phyloP scores from a whole-genome alignment of 1,284 basidiomycete species.

The Cutaneotrichosporon curvatum region DNA sequence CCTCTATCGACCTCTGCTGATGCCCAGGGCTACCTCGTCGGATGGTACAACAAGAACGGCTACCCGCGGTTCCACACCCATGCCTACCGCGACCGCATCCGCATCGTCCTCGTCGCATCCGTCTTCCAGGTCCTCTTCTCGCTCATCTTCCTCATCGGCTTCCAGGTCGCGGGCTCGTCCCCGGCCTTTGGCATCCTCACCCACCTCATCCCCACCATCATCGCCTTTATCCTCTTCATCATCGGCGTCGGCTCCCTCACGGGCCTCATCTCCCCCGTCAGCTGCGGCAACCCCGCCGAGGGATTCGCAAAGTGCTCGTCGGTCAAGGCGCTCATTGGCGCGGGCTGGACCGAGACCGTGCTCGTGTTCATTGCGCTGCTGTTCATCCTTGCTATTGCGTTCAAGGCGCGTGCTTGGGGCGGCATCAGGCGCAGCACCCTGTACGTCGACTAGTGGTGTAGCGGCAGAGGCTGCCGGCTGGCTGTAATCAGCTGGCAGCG shows the following conservation, averaged over 20 bases:
- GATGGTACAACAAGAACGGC: slow-evolving; percentile 36
- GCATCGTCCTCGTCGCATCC: slow-evolving; percentile 41
- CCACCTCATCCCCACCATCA: slow-evolving; percentile 39
- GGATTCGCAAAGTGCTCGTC: slow-evolving; percentile 39
- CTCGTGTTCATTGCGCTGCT: slow-evolving; percentile 34
- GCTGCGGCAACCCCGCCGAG: slow-evolving; percentile 31
- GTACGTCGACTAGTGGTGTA: slow-evolving; percentile 26
- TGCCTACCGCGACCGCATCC: slow-evolving; percentile 43
- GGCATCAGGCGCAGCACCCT: slow-evolving; percentile 35
- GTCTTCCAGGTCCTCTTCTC: slow-evolving; percentile 37
- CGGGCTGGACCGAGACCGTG: slow-evolving; percentile 46
- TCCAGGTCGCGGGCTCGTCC: slow-evolving; percentile 34
- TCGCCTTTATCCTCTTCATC: slow-evolving; percentile 45
- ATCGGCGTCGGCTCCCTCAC: slow-evolving; percentile 44
- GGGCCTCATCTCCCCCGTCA: slow-evolving; percentile 37
- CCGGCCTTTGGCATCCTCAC: slow-evolving; percentile 43
- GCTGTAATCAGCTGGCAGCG: too few species aligned
- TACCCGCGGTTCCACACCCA: slow-evolving; percentile 37
- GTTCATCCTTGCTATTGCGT: slow-evolving; percentile 33
- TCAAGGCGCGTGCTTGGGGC: slow-evolving; percentile 42
- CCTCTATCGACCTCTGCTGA: too few species aligned
- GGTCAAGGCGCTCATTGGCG: slow-evolving; percentile 42
- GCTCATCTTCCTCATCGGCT: slow-evolving; percentile 43
- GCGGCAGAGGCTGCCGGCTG: not conserved
- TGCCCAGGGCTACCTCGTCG: slow-evolving; percentile 17